These are phyloP conservation scores for Apiospora koreana DNA, from an alignment of 2,329 filamentous ascomycete genomes.

Conservation along the genomic window DNA sequence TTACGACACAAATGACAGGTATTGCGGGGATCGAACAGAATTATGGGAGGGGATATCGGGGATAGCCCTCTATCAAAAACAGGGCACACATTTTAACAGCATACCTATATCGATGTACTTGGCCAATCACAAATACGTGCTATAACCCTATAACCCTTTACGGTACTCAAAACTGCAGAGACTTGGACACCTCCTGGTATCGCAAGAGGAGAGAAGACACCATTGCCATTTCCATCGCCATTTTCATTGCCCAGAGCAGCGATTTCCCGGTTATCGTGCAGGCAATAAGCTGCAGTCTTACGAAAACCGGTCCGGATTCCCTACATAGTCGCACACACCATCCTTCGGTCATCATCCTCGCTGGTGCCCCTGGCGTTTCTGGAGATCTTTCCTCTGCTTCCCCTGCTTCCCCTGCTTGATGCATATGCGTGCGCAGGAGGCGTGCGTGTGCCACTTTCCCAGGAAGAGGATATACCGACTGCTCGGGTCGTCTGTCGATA, in stretches of 20 bases:
- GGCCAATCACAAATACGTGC: background rate
- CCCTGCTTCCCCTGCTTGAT: slow-evolving; percentile 1
- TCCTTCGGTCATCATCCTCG: background rate
- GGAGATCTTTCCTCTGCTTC: background rate
- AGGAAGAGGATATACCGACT: background rate
- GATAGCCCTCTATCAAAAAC: too few relatives aligned
- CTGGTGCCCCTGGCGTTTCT: background rate
- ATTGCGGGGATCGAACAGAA: background rate
- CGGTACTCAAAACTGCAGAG: background rate
- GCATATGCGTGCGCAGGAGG: background rate
- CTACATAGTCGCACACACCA: background rate
- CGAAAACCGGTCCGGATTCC: background rate
- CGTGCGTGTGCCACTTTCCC: background rate
- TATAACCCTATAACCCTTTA: background rate
- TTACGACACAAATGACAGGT: background rate
- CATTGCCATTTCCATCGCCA: too few relatives aligned
- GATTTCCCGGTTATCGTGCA: background rate
- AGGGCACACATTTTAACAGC: background rate
- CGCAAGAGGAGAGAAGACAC: background rate
- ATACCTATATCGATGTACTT: too few relatives aligned
- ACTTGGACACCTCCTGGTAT: background rate
- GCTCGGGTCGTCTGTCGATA: background rate
- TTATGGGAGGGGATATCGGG: background rate
- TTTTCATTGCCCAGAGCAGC: background rate
- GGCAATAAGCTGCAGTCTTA: slow-evolving; percentile 4